Conservation (phyloP, 2,329 filamentous ascomycete species). For the Cytospora leucostoma region DNA sequence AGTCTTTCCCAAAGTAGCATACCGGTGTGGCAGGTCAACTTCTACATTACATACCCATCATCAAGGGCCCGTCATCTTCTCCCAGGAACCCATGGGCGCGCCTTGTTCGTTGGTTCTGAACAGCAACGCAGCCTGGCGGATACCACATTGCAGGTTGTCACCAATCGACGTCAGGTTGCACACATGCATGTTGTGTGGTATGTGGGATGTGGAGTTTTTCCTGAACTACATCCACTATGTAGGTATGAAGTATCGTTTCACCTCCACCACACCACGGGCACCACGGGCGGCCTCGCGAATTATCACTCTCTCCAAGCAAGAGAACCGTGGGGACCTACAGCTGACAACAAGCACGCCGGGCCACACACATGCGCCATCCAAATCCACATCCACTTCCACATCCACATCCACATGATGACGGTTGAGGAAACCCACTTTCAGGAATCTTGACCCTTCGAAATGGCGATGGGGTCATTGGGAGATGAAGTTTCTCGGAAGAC, state of each 20-base stretch:
- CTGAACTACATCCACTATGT: too few species aligned
- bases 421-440: not conserved
- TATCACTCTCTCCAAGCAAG: not conserved
- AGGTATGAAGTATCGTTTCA: not conserved
- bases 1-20: not conserved
- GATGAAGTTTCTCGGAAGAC: constrained; percentile 10
- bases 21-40: constrained; percentile 7
- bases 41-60: too few species aligned
- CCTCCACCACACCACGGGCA: not conserved
- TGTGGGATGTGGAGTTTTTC: not conserved
- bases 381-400: too few species aligned
- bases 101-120: constrained; percentile 12
- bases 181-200: not conserved
- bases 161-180: constrained; percentile 12
- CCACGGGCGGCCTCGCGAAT: constrained; percentile 9
- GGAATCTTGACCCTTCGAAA: not conserved
- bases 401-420: too few species aligned
- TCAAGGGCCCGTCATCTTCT: not conserved
- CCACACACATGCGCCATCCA: not conserved
- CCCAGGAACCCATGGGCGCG: not conserved
- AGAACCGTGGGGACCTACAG: not conserved
- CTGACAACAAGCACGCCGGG: not conserved
- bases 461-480: constrained; percentile 17
- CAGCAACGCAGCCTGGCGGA: constrained; percentile 16
- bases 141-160: constrained; percentile 13